Evolutionary conservation across 2,329 filamentous ascomycete genomes (phyloP).

Genomic region (Aureobasidium sp.): DNA sequence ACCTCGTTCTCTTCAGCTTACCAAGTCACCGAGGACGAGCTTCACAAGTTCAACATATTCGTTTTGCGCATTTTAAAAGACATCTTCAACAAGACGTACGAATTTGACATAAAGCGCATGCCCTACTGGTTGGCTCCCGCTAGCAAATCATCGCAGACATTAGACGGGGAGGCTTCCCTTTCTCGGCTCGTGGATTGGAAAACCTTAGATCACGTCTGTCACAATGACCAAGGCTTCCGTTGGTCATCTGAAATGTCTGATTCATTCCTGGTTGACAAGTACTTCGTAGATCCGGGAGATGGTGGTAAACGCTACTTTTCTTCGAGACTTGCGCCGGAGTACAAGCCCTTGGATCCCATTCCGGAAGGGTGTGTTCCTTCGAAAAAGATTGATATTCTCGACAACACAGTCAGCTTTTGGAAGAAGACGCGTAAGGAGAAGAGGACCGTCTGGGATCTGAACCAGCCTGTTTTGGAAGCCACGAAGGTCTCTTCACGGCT

Average conservation of each 20-base stretch:
- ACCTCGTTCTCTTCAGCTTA: conserved; percentile 39
- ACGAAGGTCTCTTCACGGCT: conserved; percentile 67
- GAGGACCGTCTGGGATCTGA: conserved; percentile 45
- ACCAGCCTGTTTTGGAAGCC: conserved; percentile 77
- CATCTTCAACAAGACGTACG: conserved; percentile 82
- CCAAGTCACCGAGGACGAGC: conserved; percentile 34
- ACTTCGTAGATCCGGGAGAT: conserved; percentile 51
- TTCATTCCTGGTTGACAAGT: conserved; percentile 41
- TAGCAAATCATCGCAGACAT: conserved; percentile 14
- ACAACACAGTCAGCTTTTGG: conserved; percentile 76
- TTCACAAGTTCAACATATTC: conserved; percentile 59
- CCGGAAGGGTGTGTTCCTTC: conserved; percentile 47
- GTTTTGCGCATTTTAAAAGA: conserved; percentile 73
- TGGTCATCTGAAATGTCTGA: conserved; percentile 40
- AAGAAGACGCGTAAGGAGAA: conserved; percentile 48
- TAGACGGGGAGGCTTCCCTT: background rate
- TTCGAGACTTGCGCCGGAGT: conserved; percentile 37
- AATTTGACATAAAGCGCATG: conserved; percentile 54
- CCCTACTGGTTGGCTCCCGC: conserved; percentile 77
- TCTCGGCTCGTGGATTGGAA: conserved; percentile 52
- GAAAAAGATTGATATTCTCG: conserved; percentile 57
- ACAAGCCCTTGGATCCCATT: conserved; percentile 59
- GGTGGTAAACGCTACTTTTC: conserved; percentile 55
- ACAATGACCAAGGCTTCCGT: conserved; percentile 31
- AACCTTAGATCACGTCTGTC: conserved; percentile 40